Base-by-base conservation (phyloP, 352 stramenopile genomes). In the Phytophthora meadii region DNA sequence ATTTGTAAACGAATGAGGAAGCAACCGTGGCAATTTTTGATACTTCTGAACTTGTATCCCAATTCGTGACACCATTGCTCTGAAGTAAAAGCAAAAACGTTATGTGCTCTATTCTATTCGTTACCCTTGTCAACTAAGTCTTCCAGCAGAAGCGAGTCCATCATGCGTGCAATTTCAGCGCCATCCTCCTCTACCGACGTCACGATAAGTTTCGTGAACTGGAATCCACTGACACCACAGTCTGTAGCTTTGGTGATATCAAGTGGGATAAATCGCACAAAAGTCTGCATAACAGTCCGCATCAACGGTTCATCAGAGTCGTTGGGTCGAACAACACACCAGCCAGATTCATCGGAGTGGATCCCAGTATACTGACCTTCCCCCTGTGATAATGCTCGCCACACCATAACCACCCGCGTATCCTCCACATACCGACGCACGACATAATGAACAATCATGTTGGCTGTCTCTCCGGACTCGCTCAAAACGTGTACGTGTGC, bases 311-410 rank as follows among this genome's bases (percentile, higher is more conserved):
- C 50, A 9, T 57, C 50, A 55, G 61, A 19, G 50, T 65, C 14
- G 68, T 57, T 57, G 15, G 57, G 59, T 9, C 70, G 71, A 5
- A 82, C 67, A 5, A 86, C 55, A 27, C 73, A 77, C 81, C 81
- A 87, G 0, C 77, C 78, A 0, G 76, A 87, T 24, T 89, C 78
- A 44, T 89, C 77, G 24, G 77, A 86, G 52, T 74, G 76, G 48
- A 86, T 74, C 0, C 71, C 73, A 42, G 54, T 65, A 36, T 72
- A 65, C 24, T 61, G 42, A 1, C 68, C 56, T 46, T 74, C 68
- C 12, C 76, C 74, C 27, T 87, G 65, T 0, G 69, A 75, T 22
- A 82, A 50, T 1, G 66, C 65, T n/a, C 78, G 76, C 81, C 81
- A 90, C 28, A 88, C 76, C 4, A 87, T 27, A 56, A 87, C 72